Evolutionary conservation across 345 rosid genomes (phyloP), one percentile per base, ranked within the genome.

Genomic region (Sonneratia caseolaris): DNA sequence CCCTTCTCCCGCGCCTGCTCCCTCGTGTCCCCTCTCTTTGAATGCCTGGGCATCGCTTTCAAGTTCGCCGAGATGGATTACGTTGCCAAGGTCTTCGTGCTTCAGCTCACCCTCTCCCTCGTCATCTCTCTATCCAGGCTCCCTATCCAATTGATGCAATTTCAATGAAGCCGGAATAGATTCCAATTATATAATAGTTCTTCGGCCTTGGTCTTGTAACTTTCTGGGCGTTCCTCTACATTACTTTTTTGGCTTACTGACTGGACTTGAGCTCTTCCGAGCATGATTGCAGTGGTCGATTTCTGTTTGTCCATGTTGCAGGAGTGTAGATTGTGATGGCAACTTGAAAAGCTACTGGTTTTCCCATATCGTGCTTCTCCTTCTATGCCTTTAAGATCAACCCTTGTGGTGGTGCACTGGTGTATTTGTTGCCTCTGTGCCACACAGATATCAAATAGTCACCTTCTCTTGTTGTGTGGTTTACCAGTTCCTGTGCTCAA

Each of bases 61-160:
- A 95, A 91, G 83, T 95, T 95, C 72, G 99, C 97, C 0, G 97
- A 95, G 77, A 83, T 85, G 93, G 97, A 95, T 75, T 95, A 90
- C 48, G 97, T 91, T 21, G 90, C 97, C 73, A 92, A 95, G 93
- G 98, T 93, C 51, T 16, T 19, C 32, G 36, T 13, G 43, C n/a
- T 37, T 9, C 27, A 18, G 42, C 16, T 42, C 37, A n/a, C 45
- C 3, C 47, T 13, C 47, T 38, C 10, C 37, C 24, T 4, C 15
- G 14, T 55, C 3, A 14, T 6, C 19, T 3, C n/a, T 55, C 32
- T 27, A 27, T 27, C 32, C 32, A 27, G 32, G 32, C 32, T 27
- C 32, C 32, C 32, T 27, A 27, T 27, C 45, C 7, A 42, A 5
- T 42, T 42, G 45, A 5, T 42, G 0, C 45, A 42, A 56, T 7